Conservation (phyloP, 768 basidiomycete genomes). For the Lanmaoa pseudosensibilis region DNA sequence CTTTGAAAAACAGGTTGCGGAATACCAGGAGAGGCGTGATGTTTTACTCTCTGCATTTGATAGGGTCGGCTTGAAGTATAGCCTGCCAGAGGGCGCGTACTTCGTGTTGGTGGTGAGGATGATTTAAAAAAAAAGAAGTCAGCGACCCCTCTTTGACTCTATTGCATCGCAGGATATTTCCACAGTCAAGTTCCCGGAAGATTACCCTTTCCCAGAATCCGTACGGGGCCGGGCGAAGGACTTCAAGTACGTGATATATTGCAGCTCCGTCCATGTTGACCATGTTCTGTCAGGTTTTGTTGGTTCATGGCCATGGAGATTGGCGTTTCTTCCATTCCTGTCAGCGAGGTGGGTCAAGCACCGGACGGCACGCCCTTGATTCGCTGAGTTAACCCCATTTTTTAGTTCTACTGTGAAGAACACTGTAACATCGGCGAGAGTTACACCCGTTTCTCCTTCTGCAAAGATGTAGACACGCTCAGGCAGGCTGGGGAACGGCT, state of each 20-base stretch:
- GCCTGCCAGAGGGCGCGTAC: slow-evolving; percentile 86
- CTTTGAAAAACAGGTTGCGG: slow-evolving; percentile 71
- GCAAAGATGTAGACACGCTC: slow-evolving; percentile 90
- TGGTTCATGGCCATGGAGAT: slow-evolving; percentile 94
- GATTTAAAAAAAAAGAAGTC: not conserved
- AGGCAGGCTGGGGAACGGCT: slow-evolving; percentile 81
- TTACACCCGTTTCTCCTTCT: slow-evolving; percentile 89
- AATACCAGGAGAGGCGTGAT: slow-evolving; percentile 78
- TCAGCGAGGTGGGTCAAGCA: slow-evolving; percentile 76
- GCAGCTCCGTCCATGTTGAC: slow-evolving; percentile 1
- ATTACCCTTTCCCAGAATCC: slow-evolving; percentile 77
- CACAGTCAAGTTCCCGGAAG: slow-evolving; percentile 72
- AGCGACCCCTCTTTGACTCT: slow-evolving; percentile 1
- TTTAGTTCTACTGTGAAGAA: slow-evolving; percentile 88
- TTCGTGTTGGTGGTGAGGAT: slow-evolving; percentile 77
- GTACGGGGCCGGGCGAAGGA: slow-evolving; percentile 81
- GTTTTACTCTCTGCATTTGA: slow-evolving; percentile 83
- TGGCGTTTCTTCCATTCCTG: slow-evolving; percentile 91
- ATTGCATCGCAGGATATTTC: slow-evolving; percentile 63
- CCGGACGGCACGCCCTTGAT: not conserved
- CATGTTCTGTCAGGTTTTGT: slow-evolving; percentile 57
- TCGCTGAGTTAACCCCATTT: slow-evolving; percentile 11
- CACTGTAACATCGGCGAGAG: slow-evolving; percentile 84
- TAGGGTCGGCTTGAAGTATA: slow-evolving; percentile 78
- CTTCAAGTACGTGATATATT: slow-evolving; percentile 58